Evolutionary conservation across 1,139 yeast species (phyloP).

Genomic region (Taiozyma sp.): DNA sequence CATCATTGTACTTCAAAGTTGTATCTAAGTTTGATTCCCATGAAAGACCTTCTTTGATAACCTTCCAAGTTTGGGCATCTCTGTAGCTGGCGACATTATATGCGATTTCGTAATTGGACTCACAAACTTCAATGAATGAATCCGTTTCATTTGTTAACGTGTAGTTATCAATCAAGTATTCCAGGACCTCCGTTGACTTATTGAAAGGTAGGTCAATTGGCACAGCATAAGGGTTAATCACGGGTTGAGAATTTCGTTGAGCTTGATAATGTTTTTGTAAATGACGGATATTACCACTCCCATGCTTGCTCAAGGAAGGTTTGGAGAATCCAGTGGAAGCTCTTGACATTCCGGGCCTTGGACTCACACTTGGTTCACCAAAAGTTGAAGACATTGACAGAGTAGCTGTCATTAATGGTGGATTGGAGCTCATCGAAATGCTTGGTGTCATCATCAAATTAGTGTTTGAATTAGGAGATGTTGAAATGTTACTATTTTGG

Average conservation of each 20-base stretch:
- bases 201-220: conserved; percentile 27
- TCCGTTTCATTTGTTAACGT: conserved; percentile 12
- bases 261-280: conserved; percentile 9
- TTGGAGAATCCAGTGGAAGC: conserved; percentile 15
- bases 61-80: conserved; percentile 68
- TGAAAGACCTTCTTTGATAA: conserved; percentile 51
- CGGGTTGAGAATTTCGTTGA: conserved; percentile 4
- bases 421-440: background rate
- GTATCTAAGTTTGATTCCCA: conserved; percentile 33
- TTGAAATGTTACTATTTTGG: background rate
- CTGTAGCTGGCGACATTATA: conserved; percentile 46
- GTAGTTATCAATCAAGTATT: conserved; percentile 28
- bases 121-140: conserved; percentile 25
- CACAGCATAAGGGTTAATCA: conserved; percentile 18
- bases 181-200: conserved; percentile 22
- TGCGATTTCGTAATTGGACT: conserved; percentile 54
- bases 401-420: conserved; percentile 5
- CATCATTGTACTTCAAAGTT: conserved; percentile 10
- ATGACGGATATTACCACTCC: conserved; percentile 6
- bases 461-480: conserved; percentile 1
- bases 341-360: conserved; percentile 23
- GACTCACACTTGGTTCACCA: conserved; percentile 7
- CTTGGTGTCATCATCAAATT: background rate
- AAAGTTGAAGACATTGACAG: conserved; percentile 3
- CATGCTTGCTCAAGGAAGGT: conserved; percentile 16